phyloP scores from a whole-genome alignment of 169 alveolate genomes.

The Eimeria zaria region DNA sequence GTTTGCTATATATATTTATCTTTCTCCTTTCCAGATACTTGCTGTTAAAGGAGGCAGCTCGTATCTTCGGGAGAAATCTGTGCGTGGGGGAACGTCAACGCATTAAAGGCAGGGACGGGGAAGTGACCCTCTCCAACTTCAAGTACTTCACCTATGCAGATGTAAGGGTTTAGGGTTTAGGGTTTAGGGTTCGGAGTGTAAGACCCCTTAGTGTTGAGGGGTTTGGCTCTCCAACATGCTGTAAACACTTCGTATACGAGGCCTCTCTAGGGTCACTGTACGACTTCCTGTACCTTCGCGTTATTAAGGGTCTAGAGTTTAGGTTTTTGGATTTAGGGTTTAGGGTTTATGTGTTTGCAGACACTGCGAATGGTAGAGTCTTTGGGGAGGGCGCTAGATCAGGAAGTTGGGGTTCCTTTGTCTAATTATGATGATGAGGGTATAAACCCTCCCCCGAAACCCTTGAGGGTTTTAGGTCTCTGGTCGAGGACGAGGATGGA shows the following conservation, averaged over 20 bases:
- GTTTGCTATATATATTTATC: background rate
- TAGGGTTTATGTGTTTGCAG: slow-evolving; percentile 15
- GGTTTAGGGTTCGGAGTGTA: slow-evolving; percentile 21
- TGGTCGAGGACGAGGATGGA: slow-evolving; percentile 42
- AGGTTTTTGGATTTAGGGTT: slow-evolving; percentile 20
- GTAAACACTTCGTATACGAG: background rate
- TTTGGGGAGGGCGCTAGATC: slow-evolving; percentile 25
- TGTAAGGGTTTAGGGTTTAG: slow-evolving; percentile 28
- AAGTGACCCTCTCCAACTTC: slow-evolving; percentile 1
- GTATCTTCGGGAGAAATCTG: background rate
- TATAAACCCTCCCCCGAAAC: background rate
- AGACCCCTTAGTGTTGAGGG: background rate
- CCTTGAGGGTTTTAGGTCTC: slow-evolving; percentile 33
- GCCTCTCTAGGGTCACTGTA: background rate
- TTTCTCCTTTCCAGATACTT: background rate
- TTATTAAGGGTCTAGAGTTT: slow-evolving; percentile 20
- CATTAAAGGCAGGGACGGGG: background rate
- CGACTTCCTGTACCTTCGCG: too few relatives aligned
- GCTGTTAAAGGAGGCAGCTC: slow-evolving; percentile 25
- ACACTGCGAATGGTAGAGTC: slow-evolving; percentile 59
- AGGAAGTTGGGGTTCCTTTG: slow-evolving; percentile 9
- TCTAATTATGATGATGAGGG: slow-evolving; percentile 5
- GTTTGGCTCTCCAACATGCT: background rate
- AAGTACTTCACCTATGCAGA: slow-evolving; percentile 46
- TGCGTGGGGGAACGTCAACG: slow-evolving; percentile 32